Base-by-base conservation (phyloP, 2,329 filamentous ascomycete species). In the Diaporthe humulicola region DNA sequence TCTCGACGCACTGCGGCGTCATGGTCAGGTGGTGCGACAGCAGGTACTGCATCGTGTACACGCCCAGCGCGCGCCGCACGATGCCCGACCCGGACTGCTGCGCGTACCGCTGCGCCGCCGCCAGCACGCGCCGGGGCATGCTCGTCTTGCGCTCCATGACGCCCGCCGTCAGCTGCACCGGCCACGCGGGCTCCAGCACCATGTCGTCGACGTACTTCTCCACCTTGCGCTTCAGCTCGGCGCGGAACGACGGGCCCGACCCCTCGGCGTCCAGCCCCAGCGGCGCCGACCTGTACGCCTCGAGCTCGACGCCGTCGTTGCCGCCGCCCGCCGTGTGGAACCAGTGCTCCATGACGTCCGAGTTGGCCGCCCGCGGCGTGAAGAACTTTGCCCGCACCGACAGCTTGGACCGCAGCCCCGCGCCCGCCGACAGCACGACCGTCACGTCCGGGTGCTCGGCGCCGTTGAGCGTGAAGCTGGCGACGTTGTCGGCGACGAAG, bases 21-120 rank as follows among this genome's bases (percentile, higher is more conserved):
- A 91, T 82, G 79, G 85, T 88, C 30, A 91, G 84, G 77, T 91
- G 89, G 6, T 87, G 86, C 8, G 87, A 87, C 82, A 91, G 87
- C 76, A 90, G 83, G 79, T 90, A 91, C 79, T 91, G 88, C 85
- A 89, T 89, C 57, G 86, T 86, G 80, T 90, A 90, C 67, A 91
- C 87, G 50, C 85, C 85, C 28, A 91, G 83, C 1, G 89, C 88
- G 52, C 85, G 85, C 79, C 87, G 87, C 58, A 90, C 89, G 78
- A 91, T 88, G 14, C 84, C 75, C 1, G 86, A 87, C 81, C 88
- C 83, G 1, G 86, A 85, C 73, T 85, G 82, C 48, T 86, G 81
- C 42, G 85, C 85, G 78, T 87, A 91, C 22, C 80, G 81, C 75
- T 89, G 88, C 25, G 88, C 85, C 33, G 90, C 86, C 2, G 77